phyloP scores from a whole-genome alignment of 495 filamentous ascomycete genomes.

The Hypoxylon cercidicola region DNA sequence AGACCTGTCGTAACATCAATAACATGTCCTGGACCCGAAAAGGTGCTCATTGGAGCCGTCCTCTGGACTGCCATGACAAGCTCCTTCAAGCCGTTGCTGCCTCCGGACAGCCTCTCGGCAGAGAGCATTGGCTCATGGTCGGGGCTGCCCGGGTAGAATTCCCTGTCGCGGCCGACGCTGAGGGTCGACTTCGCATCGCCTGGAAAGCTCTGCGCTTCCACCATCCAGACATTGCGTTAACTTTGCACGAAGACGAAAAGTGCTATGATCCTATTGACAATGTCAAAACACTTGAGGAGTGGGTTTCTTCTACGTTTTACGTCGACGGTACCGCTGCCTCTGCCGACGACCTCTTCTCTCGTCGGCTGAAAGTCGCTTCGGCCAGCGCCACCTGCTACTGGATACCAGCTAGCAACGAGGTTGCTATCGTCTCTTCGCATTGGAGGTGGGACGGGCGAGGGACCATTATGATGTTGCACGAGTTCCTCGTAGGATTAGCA shows the following conservation, averaged over 20 bases:
- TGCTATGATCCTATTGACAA: slow-evolving; percentile 9
- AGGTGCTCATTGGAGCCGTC: slow-evolving; percentile 6
- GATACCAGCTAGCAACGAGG: slow-evolving; percentile 17
- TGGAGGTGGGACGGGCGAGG: slow-evolving; percentile 23
- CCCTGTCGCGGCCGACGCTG: background rate
- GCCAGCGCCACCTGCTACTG: slow-evolving; percentile 15
- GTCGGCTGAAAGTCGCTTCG: background rate
- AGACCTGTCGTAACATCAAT: too few relatives aligned
- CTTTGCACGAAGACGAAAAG: slow-evolving; percentile 12
- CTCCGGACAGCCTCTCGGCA: slow-evolving; percentile 6
- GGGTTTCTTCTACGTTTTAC: slow-evolving; percentile 5
- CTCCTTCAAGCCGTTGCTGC: slow-evolving; percentile 10
- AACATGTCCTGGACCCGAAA: slow-evolving; percentile 23
- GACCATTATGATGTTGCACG: slow-evolving; percentile 10
- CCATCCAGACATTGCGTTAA: slow-evolving; percentile 12
- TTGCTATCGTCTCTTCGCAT: slow-evolving; percentile 14
- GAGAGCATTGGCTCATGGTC: slow-evolving; percentile 24
- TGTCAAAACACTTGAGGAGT: background rate
- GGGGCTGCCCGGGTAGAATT: slow-evolving; percentile 3
- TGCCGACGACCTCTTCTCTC: slow-evolving; percentile 16
- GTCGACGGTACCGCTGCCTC: slow-evolving; percentile 1
- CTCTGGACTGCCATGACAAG: slow-evolving; percentile 17
- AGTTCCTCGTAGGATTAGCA: background rate
- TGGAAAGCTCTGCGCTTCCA: slow-evolving; percentile 12
- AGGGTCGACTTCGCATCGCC: slow-evolving; percentile 10